Base-by-base conservation (phyloP, 306 rosid species). In the Fagus sylvatica region DNA sequence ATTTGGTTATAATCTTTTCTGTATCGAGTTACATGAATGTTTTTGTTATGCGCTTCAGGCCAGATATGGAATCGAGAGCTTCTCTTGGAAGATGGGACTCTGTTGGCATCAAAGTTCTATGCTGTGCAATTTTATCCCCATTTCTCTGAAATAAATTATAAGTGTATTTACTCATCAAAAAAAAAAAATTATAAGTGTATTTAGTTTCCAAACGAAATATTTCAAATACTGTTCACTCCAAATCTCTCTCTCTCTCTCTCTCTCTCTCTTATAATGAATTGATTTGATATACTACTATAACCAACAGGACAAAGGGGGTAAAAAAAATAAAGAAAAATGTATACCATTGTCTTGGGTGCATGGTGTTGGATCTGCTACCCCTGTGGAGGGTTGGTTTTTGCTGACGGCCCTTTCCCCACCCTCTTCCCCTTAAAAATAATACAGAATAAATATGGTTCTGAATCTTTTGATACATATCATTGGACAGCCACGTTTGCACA, bases 81-180 rank as follows among this genome's bases (percentile, higher is more conserved):
- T 75, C 8, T 37, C 73, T 76, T 55, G 49, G 73, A 80, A 78
- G 75, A 79, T 62, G 70, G 34, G 67, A 77, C 7, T 80, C 76
- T 68, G 49, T 64, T 77, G 60, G 74, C 60, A 71, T 51, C 79
- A 17, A 28, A 78, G 67, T 77, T 82, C 73, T 51, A 49, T 68
- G 65, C 48, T 73, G 64, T 65, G 82, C 78, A 76, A 61, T 62
- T 53, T 66, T 7, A 71, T 42, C 71, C 41, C 37, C 71, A 53
- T 81, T 74, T 69, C 73, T 56, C 40, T 74, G 79, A 62, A 85
- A 78, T 81, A 86, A 87, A 74, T 37, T 76, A 39, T 59, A 22
- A 22, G 28, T 22, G 28, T 22, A 22, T 22, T 22, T 22, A 22
- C 28, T 22, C 28, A 22, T 22, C 28, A 22, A 22, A 22, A 22